Base-by-base conservation (phyloP, 345 rosid species). In the Eucalyptus pauciflora region DNA sequence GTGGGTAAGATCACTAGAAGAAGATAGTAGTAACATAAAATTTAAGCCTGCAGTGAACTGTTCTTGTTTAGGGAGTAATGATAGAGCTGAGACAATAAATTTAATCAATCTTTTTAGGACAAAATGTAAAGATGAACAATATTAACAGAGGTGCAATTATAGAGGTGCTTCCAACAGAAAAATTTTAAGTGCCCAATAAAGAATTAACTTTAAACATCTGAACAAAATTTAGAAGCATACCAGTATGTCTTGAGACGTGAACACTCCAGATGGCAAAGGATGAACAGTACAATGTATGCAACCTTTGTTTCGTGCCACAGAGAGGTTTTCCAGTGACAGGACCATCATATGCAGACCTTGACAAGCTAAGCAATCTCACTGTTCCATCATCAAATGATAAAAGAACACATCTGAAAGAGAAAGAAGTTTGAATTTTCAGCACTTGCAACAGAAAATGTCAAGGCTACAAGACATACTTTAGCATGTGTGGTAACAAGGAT, bases 341-440 rank as follows among this genome's bases (percentile, higher is more conserved):
- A 86, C 94, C 95, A 91, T 98, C 96, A 91, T 93, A 92, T 46
- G 96, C 98, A 92, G 96, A 93, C 90, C 95, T 96, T 89, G 88
- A 92, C 94, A 98, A 92, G 94, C 97, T 96, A 58, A 97, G 89
- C 67, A 94, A 88, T 93, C 94, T 94, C 91, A 97, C 91, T 89
- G 95, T 94, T 90, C 98, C 97, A 91, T 98, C 98, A 89, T 96
- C 99, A 48, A 92, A 95, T 29, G 98, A 92, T 86, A 97, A 87
- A 90, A 95, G 71, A 86, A 95, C 67, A 88, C 99, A 97, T 90
- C 97, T 97, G 91, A 67, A 71, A 71, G 14, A 20, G 83, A 71
- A 71, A 18, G 46, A 71, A 71, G 46, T 46, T 71, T 71, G 83
- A 81, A 51, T 52, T 45, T 31, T 81, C 62, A 76, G 25, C 52